Evolutionary conservation across 164 flowering plant species (phyloP).

Genomic region (Tinospora cordifolia): DNA sequence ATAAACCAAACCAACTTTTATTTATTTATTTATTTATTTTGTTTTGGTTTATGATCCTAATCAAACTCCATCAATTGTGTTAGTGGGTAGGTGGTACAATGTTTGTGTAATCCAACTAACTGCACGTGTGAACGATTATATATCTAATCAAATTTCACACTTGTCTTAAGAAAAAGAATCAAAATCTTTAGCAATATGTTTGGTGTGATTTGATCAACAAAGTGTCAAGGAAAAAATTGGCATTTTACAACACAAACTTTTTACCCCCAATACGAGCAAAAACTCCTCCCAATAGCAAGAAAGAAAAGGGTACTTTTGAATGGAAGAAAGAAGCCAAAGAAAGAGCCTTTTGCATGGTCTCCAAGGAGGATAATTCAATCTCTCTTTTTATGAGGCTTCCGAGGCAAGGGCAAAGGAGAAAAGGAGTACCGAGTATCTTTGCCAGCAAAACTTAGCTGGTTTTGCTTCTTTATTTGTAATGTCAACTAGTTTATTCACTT

Average conservation of each 20-base stretch:
- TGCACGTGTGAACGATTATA: constrained; percentile 27
- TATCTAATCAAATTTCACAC: constrained; percentile 4
- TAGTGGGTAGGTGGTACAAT: constrained; percentile 30
- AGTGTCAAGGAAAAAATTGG: neutral
- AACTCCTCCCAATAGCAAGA: neutral
- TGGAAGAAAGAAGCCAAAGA: constrained; percentile 20
- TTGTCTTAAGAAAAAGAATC: constrained; percentile 27
- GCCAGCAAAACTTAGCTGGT: constrained; percentile 50
- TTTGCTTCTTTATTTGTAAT: constrained; percentile 21
- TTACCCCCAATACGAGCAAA: constrained; percentile 2
- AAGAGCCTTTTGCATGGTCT: constrained; percentile 59
- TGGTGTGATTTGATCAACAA: neutral
- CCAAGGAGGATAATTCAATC: constrained; percentile 43
- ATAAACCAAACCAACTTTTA: no score
- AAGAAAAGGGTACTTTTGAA: constrained; percentile 18
- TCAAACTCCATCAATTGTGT: constrained; percentile 10
- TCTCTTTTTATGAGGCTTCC: constrained; percentile 41
- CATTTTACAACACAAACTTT: neutral
- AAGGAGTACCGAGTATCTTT: constrained; percentile 19
- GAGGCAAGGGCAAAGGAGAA: constrained; percentile 24
- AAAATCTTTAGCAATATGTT: constrained; percentile 11
- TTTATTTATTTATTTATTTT: no score
- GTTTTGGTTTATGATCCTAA: neutral
- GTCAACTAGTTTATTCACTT: constrained; percentile 34
- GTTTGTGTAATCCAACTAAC: constrained; percentile 14